These are phyloP conservation scores for Thalassiosira mediterranea DNA, from an alignment of 352 stramenopile species.

Conservation along the genomic window DNA sequence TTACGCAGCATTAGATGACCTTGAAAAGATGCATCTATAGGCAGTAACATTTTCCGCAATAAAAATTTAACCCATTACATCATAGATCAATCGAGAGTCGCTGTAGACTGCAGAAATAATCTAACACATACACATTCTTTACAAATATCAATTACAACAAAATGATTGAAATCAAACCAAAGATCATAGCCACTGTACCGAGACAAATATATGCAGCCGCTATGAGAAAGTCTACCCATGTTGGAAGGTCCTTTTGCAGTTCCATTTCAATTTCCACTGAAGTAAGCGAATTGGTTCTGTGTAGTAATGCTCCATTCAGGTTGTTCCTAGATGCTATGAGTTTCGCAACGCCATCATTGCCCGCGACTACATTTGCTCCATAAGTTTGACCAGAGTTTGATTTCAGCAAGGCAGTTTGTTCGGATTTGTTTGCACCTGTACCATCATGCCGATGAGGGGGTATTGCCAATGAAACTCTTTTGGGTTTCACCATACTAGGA, in stretches of 20 bases:
- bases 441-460: too few relatives aligned
- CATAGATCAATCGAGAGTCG: too few relatives aligned
- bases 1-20: conserved; percentile 2
- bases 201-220: conserved; percentile 68
- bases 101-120: too few relatives aligned
- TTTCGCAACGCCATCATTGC: neutral
- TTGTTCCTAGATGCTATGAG: conserved; percentile 3
- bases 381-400: neutral
- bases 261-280: conserved; percentile 51
- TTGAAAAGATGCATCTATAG: too few relatives aligned
- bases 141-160: too few relatives aligned
- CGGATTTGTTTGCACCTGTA: too few relatives aligned
- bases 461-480: conserved; percentile 12
- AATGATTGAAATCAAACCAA: conserved; percentile 61
- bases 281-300: conserved; percentile 5
- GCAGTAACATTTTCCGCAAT: too few relatives aligned
- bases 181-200: conserved; percentile 63
- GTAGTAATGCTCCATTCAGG: neutral
- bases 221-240: conserved; percentile 59
- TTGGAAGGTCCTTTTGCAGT: conserved; percentile 57
- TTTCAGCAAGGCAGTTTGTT: conserved; percentile 11
- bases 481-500: conserved; percentile 29
- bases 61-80: too few relatives aligned
- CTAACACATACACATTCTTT: too few relatives aligned
- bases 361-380: neutral